These are phyloP conservation scores for Naganishia liquefaciens DNA, from an alignment of 1,284 basidiomycete genomes.

Conservation along the genomic window DNA sequence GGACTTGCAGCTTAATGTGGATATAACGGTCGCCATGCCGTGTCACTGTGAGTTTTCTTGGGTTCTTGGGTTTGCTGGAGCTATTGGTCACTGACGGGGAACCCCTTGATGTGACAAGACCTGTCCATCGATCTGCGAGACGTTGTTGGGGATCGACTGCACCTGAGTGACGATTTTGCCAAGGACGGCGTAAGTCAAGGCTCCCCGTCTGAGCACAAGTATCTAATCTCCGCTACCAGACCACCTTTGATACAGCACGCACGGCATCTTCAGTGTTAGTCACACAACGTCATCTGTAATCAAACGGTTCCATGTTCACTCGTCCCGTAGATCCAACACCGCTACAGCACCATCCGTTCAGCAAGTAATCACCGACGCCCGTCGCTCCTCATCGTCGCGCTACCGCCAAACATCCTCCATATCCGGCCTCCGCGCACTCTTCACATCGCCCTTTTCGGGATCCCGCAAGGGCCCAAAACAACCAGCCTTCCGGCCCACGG, in stretches of 20 bases:
- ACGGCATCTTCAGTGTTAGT: conserved; percentile 3
- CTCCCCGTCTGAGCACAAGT: neutral
- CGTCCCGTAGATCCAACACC: conserved; percentile 3
- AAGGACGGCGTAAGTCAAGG: conserved; percentile 72
- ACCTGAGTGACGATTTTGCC: conserved; percentile 76
- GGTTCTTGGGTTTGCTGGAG: neutral
- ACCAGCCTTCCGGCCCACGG: conserved; percentile 68
- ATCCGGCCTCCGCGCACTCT: conserved; percentile 46
- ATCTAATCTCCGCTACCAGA: conserved; percentile 54
- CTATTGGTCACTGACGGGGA: neutral
- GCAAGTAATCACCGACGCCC: conserved; percentile 28
- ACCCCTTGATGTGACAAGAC: conserved; percentile 55
- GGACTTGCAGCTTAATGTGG: conserved; percentile 79
- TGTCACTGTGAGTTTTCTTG: conserved; percentile 72
- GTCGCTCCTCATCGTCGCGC: conserved; percentile 34
- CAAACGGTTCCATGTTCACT: conserved; percentile 8
- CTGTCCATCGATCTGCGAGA: conserved; percentile 88
- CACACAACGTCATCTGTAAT: conserved; percentile 13
- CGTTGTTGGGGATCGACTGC: conserved; percentile 85
- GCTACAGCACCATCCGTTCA: conserved; percentile 5
- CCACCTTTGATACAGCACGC: conserved; percentile 65
- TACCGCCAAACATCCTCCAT: conserved; percentile 44
- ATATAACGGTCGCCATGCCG: conserved; percentile 87
- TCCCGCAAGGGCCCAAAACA: conserved; percentile 37
- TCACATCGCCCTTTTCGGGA: conserved; percentile 35